Conservation (phyloP, 2,329 filamentous ascomycete genomes). For the Diaporthe sp. region DNA sequence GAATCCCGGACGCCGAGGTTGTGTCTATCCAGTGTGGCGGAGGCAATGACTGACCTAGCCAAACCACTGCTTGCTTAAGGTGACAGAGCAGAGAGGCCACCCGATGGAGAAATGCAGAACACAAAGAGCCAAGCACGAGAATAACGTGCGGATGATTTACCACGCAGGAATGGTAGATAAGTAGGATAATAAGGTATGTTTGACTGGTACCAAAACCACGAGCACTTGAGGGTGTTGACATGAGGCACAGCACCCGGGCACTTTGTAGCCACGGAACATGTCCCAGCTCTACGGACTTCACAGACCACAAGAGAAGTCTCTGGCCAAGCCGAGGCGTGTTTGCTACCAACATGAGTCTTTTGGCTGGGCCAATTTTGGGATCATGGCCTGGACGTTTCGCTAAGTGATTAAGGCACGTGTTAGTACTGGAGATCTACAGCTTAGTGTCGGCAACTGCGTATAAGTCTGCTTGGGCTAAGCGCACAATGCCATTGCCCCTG, state of each 20-base stretch:
- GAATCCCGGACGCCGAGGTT: not conserved
- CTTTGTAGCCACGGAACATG: not conserved
- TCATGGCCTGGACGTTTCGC: not conserved
- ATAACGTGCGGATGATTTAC: fast-evolving
- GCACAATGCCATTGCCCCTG: conserved; percentile 14
- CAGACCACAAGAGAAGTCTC: not conserved
- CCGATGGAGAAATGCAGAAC: not conserved
- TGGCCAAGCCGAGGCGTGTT: not conserved
- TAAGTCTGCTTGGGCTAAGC: not conserved
- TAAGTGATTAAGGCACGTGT: not conserved
- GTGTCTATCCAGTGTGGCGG: not conserved
- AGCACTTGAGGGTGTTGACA: not conserved
- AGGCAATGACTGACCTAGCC: not conserved
- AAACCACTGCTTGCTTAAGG: not conserved
- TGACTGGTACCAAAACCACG: not conserved
- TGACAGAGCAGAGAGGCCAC: not conserved
- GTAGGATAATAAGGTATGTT: not conserved
- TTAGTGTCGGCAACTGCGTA: not conserved
- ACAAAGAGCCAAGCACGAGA: not conserved
- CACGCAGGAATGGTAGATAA: not conserved
- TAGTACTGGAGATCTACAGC: not conserved
- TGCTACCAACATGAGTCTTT: not conserved
- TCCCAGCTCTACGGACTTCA: too few species aligned
- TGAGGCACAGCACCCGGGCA: not conserved
- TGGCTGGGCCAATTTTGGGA: not conserved